Conservation (phyloP, 495 filamentous ascomycete species). For the Aspergillus steynii region DNA sequence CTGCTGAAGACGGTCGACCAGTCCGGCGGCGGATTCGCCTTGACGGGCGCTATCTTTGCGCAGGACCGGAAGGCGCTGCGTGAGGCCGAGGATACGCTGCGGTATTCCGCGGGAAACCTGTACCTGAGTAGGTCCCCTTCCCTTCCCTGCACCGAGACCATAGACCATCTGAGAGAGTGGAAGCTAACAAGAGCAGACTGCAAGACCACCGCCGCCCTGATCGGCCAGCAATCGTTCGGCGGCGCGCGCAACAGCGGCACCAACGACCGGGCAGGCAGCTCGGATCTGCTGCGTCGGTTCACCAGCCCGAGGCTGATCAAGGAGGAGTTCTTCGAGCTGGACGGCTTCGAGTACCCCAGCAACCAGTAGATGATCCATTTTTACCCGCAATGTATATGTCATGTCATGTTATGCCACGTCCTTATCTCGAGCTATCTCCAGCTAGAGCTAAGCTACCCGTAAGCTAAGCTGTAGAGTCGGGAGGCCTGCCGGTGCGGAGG, state of each 20-base stretch:
- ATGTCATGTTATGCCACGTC: neutral
- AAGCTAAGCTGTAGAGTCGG: neutral
- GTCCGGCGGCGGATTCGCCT: conserved; percentile 63
- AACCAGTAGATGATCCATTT: conserved; percentile 43
- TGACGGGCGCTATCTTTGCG: conserved; percentile 80
- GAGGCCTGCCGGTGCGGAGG: conserved; percentile 7
- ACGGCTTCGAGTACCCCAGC: conserved; percentile 68
- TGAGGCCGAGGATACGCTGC: conserved; percentile 69
- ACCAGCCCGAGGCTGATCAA: conserved; percentile 74
- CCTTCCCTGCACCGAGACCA: neutral
- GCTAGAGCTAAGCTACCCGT: no score
- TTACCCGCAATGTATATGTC: neutral
- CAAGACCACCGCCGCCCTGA: conserved; percentile 79
- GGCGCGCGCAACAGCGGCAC: conserved; percentile 75
- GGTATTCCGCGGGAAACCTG: conserved; percentile 81
- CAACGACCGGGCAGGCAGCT: conserved; percentile 80
- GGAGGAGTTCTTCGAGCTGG: conserved; percentile 69
- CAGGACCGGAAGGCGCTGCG: conserved; percentile 64
- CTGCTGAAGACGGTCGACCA: conserved; percentile 59
- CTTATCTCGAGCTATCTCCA: neutral
- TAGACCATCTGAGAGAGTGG: neutral
- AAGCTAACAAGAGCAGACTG: conserved; percentile 48
- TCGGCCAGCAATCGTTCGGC: conserved; percentile 82
- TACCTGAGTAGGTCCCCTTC: conserved; percentile 61
- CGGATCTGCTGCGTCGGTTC: conserved; percentile 65